Conservation (phyloP, 768 basidiomycete genomes). For the Tephrocybe sp. region DNA sequence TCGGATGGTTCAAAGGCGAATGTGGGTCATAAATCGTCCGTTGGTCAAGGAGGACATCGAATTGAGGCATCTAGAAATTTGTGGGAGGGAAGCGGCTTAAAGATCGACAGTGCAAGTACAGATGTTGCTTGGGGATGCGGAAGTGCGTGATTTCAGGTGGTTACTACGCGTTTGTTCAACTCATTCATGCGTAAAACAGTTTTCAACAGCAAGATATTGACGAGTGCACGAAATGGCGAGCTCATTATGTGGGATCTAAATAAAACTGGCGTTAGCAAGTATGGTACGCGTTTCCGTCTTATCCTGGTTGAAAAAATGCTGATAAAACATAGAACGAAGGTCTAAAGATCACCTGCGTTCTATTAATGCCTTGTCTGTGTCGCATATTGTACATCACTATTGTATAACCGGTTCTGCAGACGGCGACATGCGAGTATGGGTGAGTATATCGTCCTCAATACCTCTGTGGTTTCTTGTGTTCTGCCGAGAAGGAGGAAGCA, state of each 20-base stretch:
- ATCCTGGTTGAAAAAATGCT: slow-evolving; percentile 1
- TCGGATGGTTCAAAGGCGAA: slow-evolving; percentile 41
- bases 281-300: too few relatives aligned
- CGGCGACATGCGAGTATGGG: slow-evolving; percentile 80
- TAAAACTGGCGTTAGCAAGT: slow-evolving; percentile 63
- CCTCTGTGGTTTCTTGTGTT: neutral
- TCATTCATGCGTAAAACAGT: slow-evolving; percentile 31
- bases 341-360: slow-evolving; percentile 71
- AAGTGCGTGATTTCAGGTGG: slow-evolving; percentile 34
- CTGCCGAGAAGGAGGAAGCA: neutral
- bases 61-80: slow-evolving; percentile 75
- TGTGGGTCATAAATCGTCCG: slow-evolving; percentile 47
- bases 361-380: slow-evolving; percentile 67
- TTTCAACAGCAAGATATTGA: slow-evolving; percentile 73
- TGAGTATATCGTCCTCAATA: slow-evolving; percentile 27
- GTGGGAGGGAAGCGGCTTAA: slow-evolving; percentile 76
- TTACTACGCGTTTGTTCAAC: neutral
- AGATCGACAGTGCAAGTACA: slow-evolving; percentile 74
- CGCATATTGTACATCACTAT: slow-evolving; percentile 64
- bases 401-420: slow-evolving; percentile 81
- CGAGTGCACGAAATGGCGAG: slow-evolving; percentile 79
- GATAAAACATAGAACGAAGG: slow-evolving; percentile 47
- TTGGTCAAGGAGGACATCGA: slow-evolving; percentile 60
- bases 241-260: slow-evolving; percentile 82
- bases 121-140: slow-evolving; percentile 81